A percentile compares a stretch with the other conserved stretches of the same genome.
These are phyloP conservation scores for Rhodotorula graminis DNA, from an alignment of 768 basidiomycete genomes.

Conservation along the genomic window DNA sequence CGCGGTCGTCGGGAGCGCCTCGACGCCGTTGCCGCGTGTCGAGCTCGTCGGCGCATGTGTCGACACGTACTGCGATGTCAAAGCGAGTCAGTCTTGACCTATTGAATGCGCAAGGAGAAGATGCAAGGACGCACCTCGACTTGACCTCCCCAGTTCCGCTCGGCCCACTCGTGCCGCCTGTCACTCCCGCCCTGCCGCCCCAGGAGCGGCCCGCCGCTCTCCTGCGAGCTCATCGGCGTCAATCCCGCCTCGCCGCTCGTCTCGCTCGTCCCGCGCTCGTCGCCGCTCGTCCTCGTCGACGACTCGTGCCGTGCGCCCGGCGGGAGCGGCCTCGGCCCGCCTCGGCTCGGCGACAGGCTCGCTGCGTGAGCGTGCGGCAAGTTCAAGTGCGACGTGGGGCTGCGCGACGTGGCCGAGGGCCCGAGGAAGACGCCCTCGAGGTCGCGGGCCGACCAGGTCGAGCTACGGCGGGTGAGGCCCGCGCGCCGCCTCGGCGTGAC, in stretches of 20 bases:
- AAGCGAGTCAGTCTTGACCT: too few species aligned
- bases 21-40: too few species aligned
- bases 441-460: conserved; percentile 11
- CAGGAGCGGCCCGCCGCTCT: conserved; percentile 10
- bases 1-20: neutral
- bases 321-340: neutral
- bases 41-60: too few species aligned
- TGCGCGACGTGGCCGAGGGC: neutral
- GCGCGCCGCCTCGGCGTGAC: neutral
- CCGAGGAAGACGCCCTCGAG: neutral
- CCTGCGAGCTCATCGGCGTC: neutral
- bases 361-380: neutral
- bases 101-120: neutral
- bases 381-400: neutral
- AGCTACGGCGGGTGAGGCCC: neutral
- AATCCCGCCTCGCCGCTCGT: neutral
- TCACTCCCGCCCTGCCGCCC: neutral
- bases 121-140: too few species aligned
- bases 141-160: neutral
- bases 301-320: neutral
- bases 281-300: neutral
- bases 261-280: neutral
- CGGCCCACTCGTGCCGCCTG: neutral
- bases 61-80: too few species aligned
- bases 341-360: too few species aligned